These are phyloP conservation scores for Zygosaccharomyces bisporus DNA, from an alignment of 805 yeast genomes.

Conservation along the genomic window DNA sequence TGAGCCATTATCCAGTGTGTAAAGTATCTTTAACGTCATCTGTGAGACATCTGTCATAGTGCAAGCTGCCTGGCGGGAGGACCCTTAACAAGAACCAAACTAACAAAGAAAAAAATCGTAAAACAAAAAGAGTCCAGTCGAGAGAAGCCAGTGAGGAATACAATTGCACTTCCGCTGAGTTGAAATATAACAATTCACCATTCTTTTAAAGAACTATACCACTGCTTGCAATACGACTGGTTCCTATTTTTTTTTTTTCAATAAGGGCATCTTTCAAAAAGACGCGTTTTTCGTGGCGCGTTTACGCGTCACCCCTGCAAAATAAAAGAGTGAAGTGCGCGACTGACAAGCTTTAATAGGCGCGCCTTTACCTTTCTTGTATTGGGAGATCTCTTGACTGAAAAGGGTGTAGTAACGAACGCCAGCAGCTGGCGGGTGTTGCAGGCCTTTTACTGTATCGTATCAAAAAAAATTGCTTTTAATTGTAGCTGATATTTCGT, in stretches of 20 bases:
- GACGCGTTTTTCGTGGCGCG: conserved; percentile 6
- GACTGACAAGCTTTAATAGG: neutral
- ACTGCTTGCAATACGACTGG: neutral
- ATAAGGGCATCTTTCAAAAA: conserved; percentile 3
- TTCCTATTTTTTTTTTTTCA: conserved; percentile 1
- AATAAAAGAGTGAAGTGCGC: neutral
- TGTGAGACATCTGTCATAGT: conserved; percentile 22
- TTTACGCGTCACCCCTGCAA: conserved; percentile 4
- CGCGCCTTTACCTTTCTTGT: neutral
- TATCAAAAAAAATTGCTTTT: too few species aligned
- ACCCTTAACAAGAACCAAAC: neutral
- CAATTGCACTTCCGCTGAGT: neutral
- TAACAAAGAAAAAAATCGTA: too few species aligned
- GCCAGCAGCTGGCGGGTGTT: conserved; percentile 3
- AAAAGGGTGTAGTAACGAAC: neutral
- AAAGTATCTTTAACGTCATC: conserved; percentile 36
- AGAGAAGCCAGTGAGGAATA: neutral
- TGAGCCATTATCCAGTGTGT: conserved; percentile 31
- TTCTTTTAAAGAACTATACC: conserved; percentile 2
- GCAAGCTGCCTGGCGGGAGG: neutral
- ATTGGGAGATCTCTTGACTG: neutral
- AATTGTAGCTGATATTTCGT: too few species aligned
- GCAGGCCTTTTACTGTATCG: too few species aligned
- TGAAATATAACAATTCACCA: neutral
- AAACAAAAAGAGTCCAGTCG: neutral